These are phyloP conservation scores for Epichloe elymi DNA, from an alignment of 2,329 filamentous ascomycete genomes.

Conservation along the genomic window DNA sequence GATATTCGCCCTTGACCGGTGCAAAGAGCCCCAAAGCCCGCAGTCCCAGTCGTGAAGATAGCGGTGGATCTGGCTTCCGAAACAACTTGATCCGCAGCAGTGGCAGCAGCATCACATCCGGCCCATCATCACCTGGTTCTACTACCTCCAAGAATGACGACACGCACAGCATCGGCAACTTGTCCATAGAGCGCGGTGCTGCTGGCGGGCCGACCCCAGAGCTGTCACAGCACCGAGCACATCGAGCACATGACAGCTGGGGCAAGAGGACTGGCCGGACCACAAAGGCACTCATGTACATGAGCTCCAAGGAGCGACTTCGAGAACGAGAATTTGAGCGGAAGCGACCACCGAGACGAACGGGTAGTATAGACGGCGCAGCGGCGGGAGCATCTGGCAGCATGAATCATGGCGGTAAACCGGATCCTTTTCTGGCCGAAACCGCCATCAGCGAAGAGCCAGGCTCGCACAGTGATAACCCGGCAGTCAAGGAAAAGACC, in stretches of 20 bases:
- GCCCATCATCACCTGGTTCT: conserved; percentile 48
- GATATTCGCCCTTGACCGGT: conserved; percentile 58
- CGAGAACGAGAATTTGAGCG: conserved; percentile 49
- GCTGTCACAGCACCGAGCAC: conserved; percentile 38
- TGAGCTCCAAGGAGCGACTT: conserved; percentile 57
- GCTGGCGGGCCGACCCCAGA: conserved; percentile 31
- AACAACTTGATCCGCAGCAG: conserved; percentile 45
- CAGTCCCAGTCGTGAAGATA: conserved; percentile 36
- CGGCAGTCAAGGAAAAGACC: conserved; percentile 10
- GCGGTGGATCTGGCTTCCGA: conserved; percentile 37
- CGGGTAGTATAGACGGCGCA: conserved; percentile 16
- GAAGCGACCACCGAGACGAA: conserved; percentile 31
- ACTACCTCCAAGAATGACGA: conserved; percentile 43
- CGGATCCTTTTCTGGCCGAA: conserved; percentile 38
- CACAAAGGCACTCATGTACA: conserved; percentile 53
- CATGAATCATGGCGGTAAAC: conserved; percentile 15
- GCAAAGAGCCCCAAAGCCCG: conserved; percentile 36
- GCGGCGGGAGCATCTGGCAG: conserved; percentile 18
- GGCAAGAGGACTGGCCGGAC: conserved; percentile 40
- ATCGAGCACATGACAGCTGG: conserved; percentile 49
- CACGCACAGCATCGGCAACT: conserved; percentile 47
- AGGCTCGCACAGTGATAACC: conserved; percentile 12
- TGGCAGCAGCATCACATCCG: conserved; percentile 28
- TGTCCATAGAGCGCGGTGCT: conserved; percentile 45
- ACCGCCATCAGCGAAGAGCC: conserved; percentile 44